phyloP scores from a whole-genome alignment of 2,329 filamentous ascomycete genomes.

The Aspergillus sp. region DNA sequence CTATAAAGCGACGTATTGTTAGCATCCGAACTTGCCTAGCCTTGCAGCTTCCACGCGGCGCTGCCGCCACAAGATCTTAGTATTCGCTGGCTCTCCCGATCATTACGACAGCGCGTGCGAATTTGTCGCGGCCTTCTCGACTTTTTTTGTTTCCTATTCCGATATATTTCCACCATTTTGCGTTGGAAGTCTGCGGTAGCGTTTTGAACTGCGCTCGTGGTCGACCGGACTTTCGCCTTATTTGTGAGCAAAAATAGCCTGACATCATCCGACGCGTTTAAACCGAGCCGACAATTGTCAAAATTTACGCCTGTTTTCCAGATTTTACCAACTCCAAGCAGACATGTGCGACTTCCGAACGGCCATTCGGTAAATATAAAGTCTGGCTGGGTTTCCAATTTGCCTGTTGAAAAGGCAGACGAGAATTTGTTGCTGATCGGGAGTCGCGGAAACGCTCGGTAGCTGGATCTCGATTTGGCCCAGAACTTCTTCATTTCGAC shows the following conservation, averaged over 20 bases:
- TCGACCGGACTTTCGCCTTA: neutral
- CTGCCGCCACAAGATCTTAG: neutral
- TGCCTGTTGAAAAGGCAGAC: neutral
- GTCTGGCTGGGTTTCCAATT: neutral
- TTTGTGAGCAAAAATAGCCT: neutral
- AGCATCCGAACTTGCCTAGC: neutral
- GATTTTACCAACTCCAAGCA: neutral
- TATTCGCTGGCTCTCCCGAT: neutral
- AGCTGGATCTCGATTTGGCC: constrained; percentile 1
- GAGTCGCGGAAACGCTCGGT: constrained; percentile 13
- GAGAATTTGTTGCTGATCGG: constrained; percentile 5
- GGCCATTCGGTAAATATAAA: constrained; percentile 8
- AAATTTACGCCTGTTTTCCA: neutral
- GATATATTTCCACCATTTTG: neutral
- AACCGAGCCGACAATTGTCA: neutral
- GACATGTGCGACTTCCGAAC: constrained; percentile 12
- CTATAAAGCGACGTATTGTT: neutral
- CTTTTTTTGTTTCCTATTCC: neutral
- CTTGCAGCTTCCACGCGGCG: constrained; percentile 5
- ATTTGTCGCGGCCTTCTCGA: neutral
- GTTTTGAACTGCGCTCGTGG: neutral
- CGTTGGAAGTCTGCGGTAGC: neutral
- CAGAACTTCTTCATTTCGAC: constrained; percentile 1
- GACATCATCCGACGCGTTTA: constrained; percentile 4
- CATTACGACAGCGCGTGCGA: constrained; percentile 5